These are phyloP conservation scores for Monosporascus sp. DNA, from an alignment of 2,329 filamentous ascomycete genomes.

Conservation along the genomic window DNA sequence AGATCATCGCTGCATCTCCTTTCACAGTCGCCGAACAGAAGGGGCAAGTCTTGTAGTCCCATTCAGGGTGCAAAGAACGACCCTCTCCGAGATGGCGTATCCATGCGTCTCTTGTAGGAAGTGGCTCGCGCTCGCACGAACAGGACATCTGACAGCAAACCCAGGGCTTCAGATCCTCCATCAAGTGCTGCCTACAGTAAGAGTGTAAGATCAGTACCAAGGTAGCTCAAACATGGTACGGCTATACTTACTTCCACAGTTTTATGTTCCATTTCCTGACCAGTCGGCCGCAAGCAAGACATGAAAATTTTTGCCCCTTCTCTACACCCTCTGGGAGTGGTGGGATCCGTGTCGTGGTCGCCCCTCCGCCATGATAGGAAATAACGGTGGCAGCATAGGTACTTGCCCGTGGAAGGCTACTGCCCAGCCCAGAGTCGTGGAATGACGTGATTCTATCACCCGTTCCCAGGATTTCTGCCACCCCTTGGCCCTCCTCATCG, in stretches of 20 bases:
- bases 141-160: slow-evolving; percentile 1
- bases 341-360: background rate
- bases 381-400: slow-evolving; percentile 1
- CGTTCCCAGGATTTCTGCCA: no score
- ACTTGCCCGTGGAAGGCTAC: background rate
- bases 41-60: slow-evolving; percentile 2
- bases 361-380: background rate
- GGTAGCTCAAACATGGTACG: background rate
- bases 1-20: background rate
- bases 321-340: background rate
- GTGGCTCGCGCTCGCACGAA: background rate
- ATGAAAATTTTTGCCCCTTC: background rate
- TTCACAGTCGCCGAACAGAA: background rate
- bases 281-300: slow-evolving; percentile 1
- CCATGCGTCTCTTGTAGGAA: slow-evolving; percentile 2
- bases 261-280: background rate
- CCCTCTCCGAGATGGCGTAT: slow-evolving; percentile 1
- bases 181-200: slow-evolving; percentile 1
- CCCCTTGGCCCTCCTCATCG: no score
- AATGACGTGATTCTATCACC: background rate
- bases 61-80: background rate
- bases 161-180: slow-evolving; percentile 4
- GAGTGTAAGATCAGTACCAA: background rate
- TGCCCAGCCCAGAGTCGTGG: background rate
- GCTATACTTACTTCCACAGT: slow-evolving; percentile 3